These are phyloP conservation scores for Gnomoniopsis smithogilvyi DNA, from an alignment of 2,329 filamentous ascomycete species.

Conservation along the genomic window DNA sequence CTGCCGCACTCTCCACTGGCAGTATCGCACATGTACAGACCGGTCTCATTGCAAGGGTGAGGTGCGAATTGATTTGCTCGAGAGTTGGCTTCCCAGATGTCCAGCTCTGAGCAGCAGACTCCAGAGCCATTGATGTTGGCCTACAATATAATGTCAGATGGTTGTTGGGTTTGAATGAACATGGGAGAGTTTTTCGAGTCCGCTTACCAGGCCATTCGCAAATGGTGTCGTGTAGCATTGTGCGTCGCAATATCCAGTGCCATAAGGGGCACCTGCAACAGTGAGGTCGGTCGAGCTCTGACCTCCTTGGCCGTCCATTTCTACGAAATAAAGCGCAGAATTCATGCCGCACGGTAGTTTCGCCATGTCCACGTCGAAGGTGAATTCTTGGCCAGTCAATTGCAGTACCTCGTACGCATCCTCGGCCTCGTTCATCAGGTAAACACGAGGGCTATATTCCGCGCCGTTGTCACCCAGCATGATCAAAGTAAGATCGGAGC, in stretches of 20 bases:
- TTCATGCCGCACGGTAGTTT: constrained; percentile 65
- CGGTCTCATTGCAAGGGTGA: constrained; percentile 43
- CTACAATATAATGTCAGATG: constrained; percentile 18
- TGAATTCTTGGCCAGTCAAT: constrained; percentile 59
- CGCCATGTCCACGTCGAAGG: constrained; percentile 64
- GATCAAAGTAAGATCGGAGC: constrained; percentile 28
- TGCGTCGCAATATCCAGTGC: constrained; percentile 62
- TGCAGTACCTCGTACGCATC: constrained; percentile 58
- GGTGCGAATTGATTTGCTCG: constrained; percentile 42
- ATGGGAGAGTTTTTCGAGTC: too few relatives aligned
- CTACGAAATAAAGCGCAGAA: constrained; percentile 59
- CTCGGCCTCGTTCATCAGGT: constrained; percentile 53
- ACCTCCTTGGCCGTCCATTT: constrained; percentile 58
- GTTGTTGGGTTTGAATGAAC: not conserved
- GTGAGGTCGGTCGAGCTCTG: constrained; percentile 45
- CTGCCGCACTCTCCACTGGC: constrained; percentile 36
- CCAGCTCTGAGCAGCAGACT: constrained; percentile 52
- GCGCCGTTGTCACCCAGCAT: constrained; percentile 23
- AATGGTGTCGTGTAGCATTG: constrained; percentile 52
- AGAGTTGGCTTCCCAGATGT: constrained; percentile 54
- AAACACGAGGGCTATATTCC: constrained; percentile 45
- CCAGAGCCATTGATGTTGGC: constrained; percentile 40
- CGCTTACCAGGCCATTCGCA: constrained; percentile 45
- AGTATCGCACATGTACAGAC: constrained; percentile 37
- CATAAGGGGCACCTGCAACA: constrained; percentile 56